These are phyloP conservation scores for Pythium rhizo-oryzae DNA, from an alignment of 352 stramenopile genomes.

Conservation along the genomic window DNA sequence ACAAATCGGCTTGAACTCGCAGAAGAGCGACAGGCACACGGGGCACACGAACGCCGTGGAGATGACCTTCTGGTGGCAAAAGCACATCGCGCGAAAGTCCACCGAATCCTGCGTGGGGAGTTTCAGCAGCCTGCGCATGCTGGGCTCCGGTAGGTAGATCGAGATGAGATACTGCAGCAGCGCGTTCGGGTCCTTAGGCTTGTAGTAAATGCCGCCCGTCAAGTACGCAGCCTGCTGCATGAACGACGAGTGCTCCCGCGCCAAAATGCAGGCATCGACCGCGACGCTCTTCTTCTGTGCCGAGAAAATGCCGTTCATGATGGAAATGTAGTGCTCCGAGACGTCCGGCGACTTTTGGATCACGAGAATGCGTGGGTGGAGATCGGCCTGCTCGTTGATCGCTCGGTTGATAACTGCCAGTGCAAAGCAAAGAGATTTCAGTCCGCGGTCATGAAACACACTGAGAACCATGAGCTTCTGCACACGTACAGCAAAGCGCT, in stretches of 20 bases:
- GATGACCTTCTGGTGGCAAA: slow-evolving; percentile 86
- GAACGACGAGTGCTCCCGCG: slow-evolving; percentile 79
- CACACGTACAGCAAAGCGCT: slow-evolving; percentile 68
- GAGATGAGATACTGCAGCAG: slow-evolving; percentile 87
- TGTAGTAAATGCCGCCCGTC: slow-evolving; percentile 88
- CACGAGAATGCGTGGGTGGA: slow-evolving; percentile 82
- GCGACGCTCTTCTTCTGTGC: slow-evolving; percentile 86
- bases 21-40: slow-evolving; percentile 89
- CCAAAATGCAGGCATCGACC: slow-evolving; percentile 82
- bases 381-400: slow-evolving; percentile 74
- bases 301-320: slow-evolving; percentile 92
- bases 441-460: not conserved
- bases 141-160: slow-evolving; percentile 84
- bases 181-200: slow-evolving; percentile 63
- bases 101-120: slow-evolving; percentile 85
- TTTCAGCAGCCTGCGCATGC: slow-evolving; percentile 81
- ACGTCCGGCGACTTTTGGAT: slow-evolving; percentile 85
- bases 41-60: slow-evolving; percentile 86
- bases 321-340: slow-evolving; percentile 88
- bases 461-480: not conserved
- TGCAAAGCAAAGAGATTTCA: not conserved
- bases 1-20: slow-evolving; percentile 85
- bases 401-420: slow-evolving; percentile 83
- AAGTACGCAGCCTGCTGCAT: slow-evolving; percentile 89
- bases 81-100: slow-evolving; percentile 90